Conservation (phyloP, 1,284 basidiomycete species). For the Schizophyllum commune region DNA sequence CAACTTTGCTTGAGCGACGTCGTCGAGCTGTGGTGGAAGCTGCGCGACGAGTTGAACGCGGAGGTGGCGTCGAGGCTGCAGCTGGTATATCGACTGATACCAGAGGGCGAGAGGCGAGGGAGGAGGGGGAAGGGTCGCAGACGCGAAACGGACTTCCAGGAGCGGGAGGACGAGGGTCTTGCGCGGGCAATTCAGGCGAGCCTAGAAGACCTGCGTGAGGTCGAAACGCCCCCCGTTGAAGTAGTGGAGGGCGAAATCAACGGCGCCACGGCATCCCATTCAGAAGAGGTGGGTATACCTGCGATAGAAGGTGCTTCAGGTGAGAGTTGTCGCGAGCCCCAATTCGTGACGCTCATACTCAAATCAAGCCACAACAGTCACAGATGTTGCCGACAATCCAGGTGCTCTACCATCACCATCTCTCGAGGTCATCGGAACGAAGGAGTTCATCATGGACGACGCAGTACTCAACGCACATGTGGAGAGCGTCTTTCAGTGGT, state of each 20-base stretch:
- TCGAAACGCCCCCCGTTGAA: not conserved
- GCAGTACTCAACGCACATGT: conserved; percentile 51
- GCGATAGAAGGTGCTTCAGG: not conserved
- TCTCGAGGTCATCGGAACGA: conserved; percentile 54
- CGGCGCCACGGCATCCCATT: not conserved
- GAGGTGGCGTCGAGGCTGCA: conserved; percentile 35
- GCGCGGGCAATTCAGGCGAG: conserved; percentile 8
- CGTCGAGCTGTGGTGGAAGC: conserved; percentile 21
- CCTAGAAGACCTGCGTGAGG: conserved; percentile 3
- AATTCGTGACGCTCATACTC: not conserved
- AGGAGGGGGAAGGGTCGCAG: conserved; percentile 1
- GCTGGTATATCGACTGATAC: conserved; percentile 42
- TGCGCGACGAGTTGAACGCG: conserved; percentile 22
- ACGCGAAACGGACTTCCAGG: not conserved
- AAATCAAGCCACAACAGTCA: not conserved
- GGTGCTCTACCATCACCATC: not conserved
- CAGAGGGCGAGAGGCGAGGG: conserved; percentile 8
- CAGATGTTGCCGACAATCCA: not conserved
- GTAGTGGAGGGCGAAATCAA: not conserved
- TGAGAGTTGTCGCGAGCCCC: not conserved
- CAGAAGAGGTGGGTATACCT: not conserved
- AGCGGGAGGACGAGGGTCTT: not conserved
- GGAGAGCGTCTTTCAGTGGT: conserved; percentile 56
- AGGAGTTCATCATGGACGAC: conserved; percentile 53
- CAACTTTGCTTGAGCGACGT: conserved; percentile 32